Evolutionary conservation across 1,139 yeast species (phyloP).

Genomic region (Casaregolazyma lundiana): DNA sequence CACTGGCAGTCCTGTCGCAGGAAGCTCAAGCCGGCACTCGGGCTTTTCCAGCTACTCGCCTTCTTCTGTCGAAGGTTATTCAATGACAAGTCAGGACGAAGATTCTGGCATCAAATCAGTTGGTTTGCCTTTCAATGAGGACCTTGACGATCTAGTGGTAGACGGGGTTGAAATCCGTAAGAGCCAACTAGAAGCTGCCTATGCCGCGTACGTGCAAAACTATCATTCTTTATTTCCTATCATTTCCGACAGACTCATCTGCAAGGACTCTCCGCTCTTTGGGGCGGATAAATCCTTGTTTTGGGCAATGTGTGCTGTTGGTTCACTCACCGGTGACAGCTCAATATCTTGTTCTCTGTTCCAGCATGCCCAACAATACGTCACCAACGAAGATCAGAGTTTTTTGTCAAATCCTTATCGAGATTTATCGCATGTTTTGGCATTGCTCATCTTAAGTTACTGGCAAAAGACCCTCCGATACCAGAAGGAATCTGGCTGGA

Average conservation of each 20-base stretch:
- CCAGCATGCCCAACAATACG: conserved; percentile 10
- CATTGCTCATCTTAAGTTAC: conserved; percentile 15
- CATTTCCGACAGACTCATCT: conserved; percentile 15
- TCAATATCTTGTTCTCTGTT: conserved; percentile 12
- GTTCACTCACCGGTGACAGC: conserved; percentile 15
- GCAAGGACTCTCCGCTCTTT: conserved; percentile 14
- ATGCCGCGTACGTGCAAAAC: conserved; percentile 9
- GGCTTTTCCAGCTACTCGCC: neutral
- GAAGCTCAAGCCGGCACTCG: neutral
- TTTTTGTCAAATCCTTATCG: conserved; percentile 13
- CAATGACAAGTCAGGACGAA: neutral
- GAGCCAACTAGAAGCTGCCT: conserved; percentile 3
- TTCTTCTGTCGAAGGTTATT: neutral
- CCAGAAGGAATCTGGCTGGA: conserved; percentile 21
- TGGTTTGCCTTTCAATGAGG: conserved; percentile 9
- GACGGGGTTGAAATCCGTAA: conserved; percentile 3
- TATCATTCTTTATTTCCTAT: conserved; percentile 19
- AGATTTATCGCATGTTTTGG: conserved; percentile 14
- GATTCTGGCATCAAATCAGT: neutral
- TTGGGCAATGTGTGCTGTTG: conserved; percentile 22
- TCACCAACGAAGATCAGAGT: conserved; percentile 5
- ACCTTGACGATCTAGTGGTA: conserved; percentile 3
- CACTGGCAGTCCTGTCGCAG: neutral
- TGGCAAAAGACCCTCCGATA: conserved; percentile 14
- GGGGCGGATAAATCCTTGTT: conserved; percentile 13